A percentile compares a stretch with the other conserved stretches of the same genome.
phyloP scores from a whole-genome alignment of 208 protist genomes.

The Angomonas ambiguus region DNA sequence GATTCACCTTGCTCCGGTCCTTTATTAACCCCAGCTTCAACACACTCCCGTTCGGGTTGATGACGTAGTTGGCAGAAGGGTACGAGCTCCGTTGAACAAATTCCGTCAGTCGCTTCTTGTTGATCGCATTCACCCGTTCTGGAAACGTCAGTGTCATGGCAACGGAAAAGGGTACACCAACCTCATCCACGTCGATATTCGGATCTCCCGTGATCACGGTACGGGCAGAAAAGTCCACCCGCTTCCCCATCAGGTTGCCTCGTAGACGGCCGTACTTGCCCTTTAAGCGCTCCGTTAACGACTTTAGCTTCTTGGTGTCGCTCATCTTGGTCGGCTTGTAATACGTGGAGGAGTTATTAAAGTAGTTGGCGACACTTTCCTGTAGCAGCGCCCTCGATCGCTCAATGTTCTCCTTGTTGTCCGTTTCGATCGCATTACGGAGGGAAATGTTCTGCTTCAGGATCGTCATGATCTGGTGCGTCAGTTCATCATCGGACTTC shows the following conservation, averaged over 20 bases:
- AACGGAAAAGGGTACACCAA: conserved; percentile 99
- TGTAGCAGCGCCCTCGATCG: conserved; percentile 92
- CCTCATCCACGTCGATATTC: conserved; percentile 96
- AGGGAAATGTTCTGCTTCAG: conserved; percentile 95
- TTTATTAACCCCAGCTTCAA: conserved; percentile 91
- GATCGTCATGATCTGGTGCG: conserved; percentile 96
- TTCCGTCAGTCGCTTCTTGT: conserved; percentile 94
- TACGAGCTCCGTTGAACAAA: conserved; percentile 92
- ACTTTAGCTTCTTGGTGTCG: conserved; percentile 95
- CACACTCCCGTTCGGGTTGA: conserved; percentile 78
- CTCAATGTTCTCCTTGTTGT: conserved; percentile 84
- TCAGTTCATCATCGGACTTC: conserved; percentile 97
- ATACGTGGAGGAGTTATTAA: conserved; percentile 97
- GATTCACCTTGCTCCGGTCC: conserved; percentile 74
- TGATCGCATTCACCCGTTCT: conserved; percentile 98
- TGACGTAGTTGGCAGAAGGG: conserved; percentile 96
- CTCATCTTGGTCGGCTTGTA: conserved; percentile 83
- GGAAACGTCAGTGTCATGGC: conserved; percentile 98
- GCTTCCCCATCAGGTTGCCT: conserved; percentile 99
- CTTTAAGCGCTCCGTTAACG: conserved; percentile 97
- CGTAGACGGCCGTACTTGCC: conserved; percentile 99
- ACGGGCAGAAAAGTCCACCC: conserved; percentile 99
- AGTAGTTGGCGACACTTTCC: conserved; percentile 96
- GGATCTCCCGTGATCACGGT: conserved; percentile 99
- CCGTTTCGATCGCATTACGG: conserved; percentile 82